A percentile compares a stretch with the other conserved stretches of the same genome.
phyloP scores from a whole-genome alignment of 2,329 filamentous ascomycete species.

The Cercospora zeina region DNA sequence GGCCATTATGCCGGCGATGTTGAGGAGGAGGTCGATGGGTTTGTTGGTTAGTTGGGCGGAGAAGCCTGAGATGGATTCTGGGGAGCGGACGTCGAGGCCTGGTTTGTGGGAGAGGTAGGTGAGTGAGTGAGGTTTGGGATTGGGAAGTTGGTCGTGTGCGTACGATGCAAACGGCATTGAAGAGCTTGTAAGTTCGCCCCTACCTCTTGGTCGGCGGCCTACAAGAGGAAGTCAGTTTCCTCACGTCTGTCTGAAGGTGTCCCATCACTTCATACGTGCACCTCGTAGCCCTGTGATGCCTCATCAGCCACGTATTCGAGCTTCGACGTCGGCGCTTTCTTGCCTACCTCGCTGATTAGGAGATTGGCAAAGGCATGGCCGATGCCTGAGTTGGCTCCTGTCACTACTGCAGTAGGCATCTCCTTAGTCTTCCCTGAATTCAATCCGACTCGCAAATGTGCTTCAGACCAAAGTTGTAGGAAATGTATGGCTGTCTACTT shows the following conservation, averaged over 20 bases:
- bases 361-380: slow-evolving; percentile 30
- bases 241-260: neutral
- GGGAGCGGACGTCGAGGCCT: slow-evolving; percentile 42
- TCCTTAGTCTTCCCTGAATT: neutral
- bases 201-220: slow-evolving; percentile 31
- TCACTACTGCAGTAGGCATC: slow-evolving; percentile 30
- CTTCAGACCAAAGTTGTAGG: neutral
- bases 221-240: neutral
- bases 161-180: slow-evolving; percentile 36
- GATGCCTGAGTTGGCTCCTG: slow-evolving; percentile 31
- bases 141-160: neutral
- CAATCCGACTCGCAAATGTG: neutral
- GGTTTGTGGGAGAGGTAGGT: neutral
- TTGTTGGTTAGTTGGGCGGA: slow-evolving; percentile 36
- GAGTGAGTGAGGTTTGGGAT: neutral
- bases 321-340: neutral
- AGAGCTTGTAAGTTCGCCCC: slow-evolving; percentile 39
- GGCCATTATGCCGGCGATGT: slow-evolving; percentile 44
- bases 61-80: slow-evolving; percentile 42
- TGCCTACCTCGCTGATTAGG: slow-evolving; percentile 26
- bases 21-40: slow-evolving; percentile 43
- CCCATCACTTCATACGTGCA: slow-evolving; percentile 22
- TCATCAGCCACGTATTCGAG: slow-evolving; percentile 11
- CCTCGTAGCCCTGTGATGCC: slow-evolving; percentile 26
- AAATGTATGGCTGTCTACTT: neutral